Base-by-base conservation (phyloP, 2,329 filamentous ascomycete genomes). In the Pseudogymnoascus sp. region DNA sequence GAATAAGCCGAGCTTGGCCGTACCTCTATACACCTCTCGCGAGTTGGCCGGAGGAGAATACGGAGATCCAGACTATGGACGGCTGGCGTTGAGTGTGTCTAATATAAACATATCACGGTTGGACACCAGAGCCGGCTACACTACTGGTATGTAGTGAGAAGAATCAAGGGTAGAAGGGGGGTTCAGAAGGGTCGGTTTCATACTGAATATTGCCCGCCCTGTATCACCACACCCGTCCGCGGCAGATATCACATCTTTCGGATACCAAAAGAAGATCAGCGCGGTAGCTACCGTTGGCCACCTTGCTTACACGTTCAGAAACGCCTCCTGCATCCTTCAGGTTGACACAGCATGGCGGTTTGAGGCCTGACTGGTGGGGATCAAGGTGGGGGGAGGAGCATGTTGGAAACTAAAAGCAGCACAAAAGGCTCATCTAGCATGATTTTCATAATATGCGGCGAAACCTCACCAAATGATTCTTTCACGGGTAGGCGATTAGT, bases 1-100 rank as follows among this genome's bases (percentile, higher is more conserved):
- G 15, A 9, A 55, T 55, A 35, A 55, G 29, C 48, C 48, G 48
- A 33, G 48, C 48, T 55, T 55, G 48, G 48, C 48, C 48, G 48
- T 33, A 33, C 27, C 9, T 17, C 27, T 25, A 51, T 17, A 55
- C 12, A 33, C 48, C 27, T 15, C 8, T 13, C 1, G 27, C 27
- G 8, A 55, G 27, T 55, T 51, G 44, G 27, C 27, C 13, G 25
- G 27, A 33, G n/a, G 27, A 55, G 48, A 55, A 55, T 10, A 17
- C 17, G 29, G 13, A 55, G 48, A 55, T 2, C n/a, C 15, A 55
- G 29, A 21, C 48, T 35, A 55, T 21, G 29, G 29, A 5, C 12
- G 5, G 5, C 13, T 13, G 48, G 15, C 15, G 44, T 31, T 17
- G 7, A 27, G 13, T 51, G 44, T 51, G 44, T 29, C 48, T 15